Evolutionary conservation across 2,329 filamentous ascomycete genomes (phyloP), one percentile per base, ranked within the genome.

Genomic region (Botrytis pseudocinerea): DNA sequence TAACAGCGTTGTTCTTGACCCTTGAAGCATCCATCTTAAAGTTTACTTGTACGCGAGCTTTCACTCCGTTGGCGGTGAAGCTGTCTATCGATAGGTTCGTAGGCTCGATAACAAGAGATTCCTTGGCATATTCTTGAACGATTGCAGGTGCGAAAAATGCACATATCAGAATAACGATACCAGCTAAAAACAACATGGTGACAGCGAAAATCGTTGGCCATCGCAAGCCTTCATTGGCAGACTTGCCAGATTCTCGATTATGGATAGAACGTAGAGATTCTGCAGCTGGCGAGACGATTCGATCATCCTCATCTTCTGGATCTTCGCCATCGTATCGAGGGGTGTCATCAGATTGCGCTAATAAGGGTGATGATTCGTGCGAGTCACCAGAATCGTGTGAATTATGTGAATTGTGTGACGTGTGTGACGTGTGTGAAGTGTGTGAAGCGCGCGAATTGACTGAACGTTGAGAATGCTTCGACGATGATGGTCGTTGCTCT

Each of bases 191-290:
- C 14, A 98, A 83, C 2, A 92, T 73, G 1, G 87, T 77, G 75
- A 97, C 88, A 44, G 95, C 92, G 54, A 97, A 85, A 46, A 94
- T 85, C 54, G 92, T 95, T 14, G 93, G 91, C 93, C 93, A 97
- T 83, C 90, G 85, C 76, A 83, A 82, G 73, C 83, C 79, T 57
- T 80, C 81, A 73, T 83, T 85, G 8, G 79, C 75, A 9, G 78
- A 77, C n/a, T 76, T 77, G 32, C 75, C 74, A 28, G 80, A 79
- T 42, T 76, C 75, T 40, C 76, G 76, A 73, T 78, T 78, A 69
- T 82, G 80, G 61, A 82, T 64, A n/a, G 80, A 80, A 72, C 79
- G 80, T 69, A 82, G 73, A 38, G 81, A 82, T 35, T 77, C 78
- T 22, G 82, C 77, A 38, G 82, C 82, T 60, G 80, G 79, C 25